phyloP scores from a whole-genome alignment of 108 stramenopile genomes.

The Aureococcus anophagefferens region DNA sequence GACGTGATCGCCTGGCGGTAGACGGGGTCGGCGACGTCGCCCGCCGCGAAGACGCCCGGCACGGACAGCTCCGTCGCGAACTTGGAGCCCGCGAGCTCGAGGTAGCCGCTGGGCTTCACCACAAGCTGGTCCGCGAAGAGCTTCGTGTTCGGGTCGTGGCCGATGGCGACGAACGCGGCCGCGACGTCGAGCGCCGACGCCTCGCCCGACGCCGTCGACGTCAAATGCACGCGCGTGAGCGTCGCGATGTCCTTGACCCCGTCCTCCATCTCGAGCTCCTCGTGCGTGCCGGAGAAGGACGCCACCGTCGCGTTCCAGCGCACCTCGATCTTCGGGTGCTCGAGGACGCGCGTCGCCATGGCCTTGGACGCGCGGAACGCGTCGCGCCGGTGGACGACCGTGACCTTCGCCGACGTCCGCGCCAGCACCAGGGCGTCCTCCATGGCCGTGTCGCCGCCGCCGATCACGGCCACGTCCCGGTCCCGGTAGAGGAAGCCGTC shows the following conservation, averaged over 20 bases:
- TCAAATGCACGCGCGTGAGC: slow-evolving; percentile 60
- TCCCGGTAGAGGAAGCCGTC: slow-evolving; percentile 76
- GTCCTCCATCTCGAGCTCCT: slow-evolving; percentile 35
- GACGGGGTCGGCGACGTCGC: slow-evolving; percentile 80
- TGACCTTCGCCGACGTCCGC: slow-evolving; percentile 62
- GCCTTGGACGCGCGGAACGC: slow-evolving; percentile 77
- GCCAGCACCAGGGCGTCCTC: slow-evolving; percentile 88
- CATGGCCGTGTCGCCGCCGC: slow-evolving; percentile 92
- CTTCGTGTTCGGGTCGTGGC: slow-evolving; percentile 76
- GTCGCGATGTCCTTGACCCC: slow-evolving; percentile 39
- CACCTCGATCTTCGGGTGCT: slow-evolving; percentile 68
- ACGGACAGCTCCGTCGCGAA: slow-evolving; percentile 65
- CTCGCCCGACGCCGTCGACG: slow-evolving; percentile 54
- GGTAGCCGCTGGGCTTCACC: slow-evolving; percentile 71
- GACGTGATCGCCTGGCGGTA: slow-evolving; percentile 90
- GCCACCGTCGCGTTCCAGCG: slow-evolving; percentile 69
- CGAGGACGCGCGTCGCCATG: slow-evolving; percentile 66
- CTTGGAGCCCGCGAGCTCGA: slow-evolving; percentile 38
- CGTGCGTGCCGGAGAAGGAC: slow-evolving; percentile 53
- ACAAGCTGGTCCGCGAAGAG: slow-evolving; percentile 71
- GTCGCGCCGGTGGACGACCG: slow-evolving; percentile 79
- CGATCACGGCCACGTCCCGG: slow-evolving; percentile 76
- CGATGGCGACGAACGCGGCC: slow-evolving; percentile 90
- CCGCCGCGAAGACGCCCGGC: slow-evolving; percentile 85
- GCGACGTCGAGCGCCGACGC: slow-evolving; percentile 37